Base-by-base conservation (phyloP, 495 filamentous ascomycete genomes). In the Trichodelitschia bisporula region DNA sequence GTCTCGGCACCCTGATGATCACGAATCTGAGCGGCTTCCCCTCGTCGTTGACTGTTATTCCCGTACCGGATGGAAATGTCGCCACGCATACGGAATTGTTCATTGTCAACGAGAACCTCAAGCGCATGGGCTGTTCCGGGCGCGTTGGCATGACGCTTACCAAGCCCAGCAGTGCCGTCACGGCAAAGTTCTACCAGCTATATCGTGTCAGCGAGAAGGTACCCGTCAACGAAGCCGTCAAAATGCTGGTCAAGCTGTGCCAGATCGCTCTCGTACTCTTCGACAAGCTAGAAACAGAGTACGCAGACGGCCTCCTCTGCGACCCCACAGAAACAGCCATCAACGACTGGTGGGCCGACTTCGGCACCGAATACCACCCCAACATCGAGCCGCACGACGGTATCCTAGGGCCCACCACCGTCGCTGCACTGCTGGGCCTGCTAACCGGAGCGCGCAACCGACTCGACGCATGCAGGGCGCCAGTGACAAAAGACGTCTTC, bases 321-420 rank as follows among this genome's bases (percentile, higher is more conserved):
- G 86, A 97, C 53, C 55, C 83, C 11, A 97, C 86, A 0, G 86
- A 97, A 43, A 69, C 62, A 34, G 78, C 82, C 2, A 69, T 97
- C 42, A 72, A 69, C 38, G 77, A 92, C 49, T 97, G 89, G 86
- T 97, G 86, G 86, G 69, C 72, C 2, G 79, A 93, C 40, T 72
- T 93, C 26, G 86, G 89, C 3, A 73, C 72, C 0, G 82, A 93
- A 28, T 62, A 77, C 36, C 91, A 82, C 52, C n/a, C n/a, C n/a
- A 89, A 77, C 33, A 58, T 78, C 14, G 89, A 95, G 49, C 89
- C 86, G 2, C 75, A 69, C 14, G 89, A 97, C 49, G 83, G 82
- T 9, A 76, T 82, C 18, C 53, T 97, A 4, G 86, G 86, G 0
- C 83, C 86, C 2, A 92, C 83, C 0, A 93, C 77, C 0, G 82